A percentile compares a stretch with the other conserved stretches of the same genome.
Evolutionary conservation across 352 stramenopile species (phyloP).

Genomic region (Phytophthora syringae): DNA sequence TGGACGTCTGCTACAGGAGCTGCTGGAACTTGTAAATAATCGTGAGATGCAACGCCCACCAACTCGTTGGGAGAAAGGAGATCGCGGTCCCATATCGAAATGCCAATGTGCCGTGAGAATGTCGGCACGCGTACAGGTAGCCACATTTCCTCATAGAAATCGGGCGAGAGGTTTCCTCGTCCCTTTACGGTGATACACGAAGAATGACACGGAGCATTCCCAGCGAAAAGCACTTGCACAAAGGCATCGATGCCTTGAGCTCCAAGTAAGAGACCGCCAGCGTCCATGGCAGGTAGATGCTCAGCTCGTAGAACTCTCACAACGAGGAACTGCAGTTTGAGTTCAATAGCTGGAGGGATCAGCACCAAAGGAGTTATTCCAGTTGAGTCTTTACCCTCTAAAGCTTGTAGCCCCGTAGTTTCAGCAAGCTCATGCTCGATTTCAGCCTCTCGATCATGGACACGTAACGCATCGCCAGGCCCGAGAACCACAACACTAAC

Average conservation of each 20-base stretch:
- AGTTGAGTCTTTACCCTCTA: slow-evolving; percentile 11
- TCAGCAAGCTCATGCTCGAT: slow-evolving; percentile 58
- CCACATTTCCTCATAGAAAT: slow-evolving; percentile 88
- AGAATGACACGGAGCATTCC: slow-evolving; percentile 50
- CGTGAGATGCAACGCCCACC: slow-evolving; percentile 67
- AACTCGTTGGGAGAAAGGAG: slow-evolving; percentile 70
- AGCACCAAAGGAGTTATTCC: slow-evolving; percentile 55
- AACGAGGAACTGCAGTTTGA: slow-evolving; percentile 82
- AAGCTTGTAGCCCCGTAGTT: slow-evolving; percentile 9
- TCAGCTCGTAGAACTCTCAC: slow-evolving; percentile 82
- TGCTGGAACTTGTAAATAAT: slow-evolving; percentile 71
- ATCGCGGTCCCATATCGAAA: slow-evolving; percentile 88
- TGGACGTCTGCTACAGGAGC: not conserved
- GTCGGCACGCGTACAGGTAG: slow-evolving; percentile 82
- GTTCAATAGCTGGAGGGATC: slow-evolving; percentile 77
- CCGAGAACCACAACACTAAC: slow-evolving; percentile 75
- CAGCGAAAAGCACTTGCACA: slow-evolving; percentile 74
- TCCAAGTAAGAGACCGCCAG: slow-evolving; percentile 28
- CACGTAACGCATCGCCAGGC: slow-evolving; percentile 64
- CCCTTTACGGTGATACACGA: slow-evolving; percentile 74
- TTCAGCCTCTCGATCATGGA: slow-evolving; percentile 78
- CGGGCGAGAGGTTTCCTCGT: slow-evolving; percentile 45
- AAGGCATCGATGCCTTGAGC: slow-evolving; percentile 85
- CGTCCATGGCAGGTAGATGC: slow-evolving; percentile 85
- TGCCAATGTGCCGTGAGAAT: slow-evolving; percentile 68